Evolutionary conservation across 176 grass and related monocot species (phyloP).

Genomic region (Dactylis glomerata): DNA sequence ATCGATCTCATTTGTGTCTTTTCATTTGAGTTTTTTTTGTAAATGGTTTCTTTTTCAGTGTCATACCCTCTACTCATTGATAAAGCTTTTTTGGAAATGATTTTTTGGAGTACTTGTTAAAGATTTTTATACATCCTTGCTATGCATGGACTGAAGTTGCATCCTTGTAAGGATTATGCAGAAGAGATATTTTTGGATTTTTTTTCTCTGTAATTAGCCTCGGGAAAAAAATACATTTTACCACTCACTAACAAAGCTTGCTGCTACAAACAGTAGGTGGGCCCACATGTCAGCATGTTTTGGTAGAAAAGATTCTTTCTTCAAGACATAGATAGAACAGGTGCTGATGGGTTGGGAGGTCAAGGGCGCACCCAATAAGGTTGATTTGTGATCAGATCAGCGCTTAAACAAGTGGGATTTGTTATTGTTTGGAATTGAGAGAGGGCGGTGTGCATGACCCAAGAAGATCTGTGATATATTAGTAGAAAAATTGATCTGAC

Average conservation of each 20-base stretch:
- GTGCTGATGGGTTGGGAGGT: background rate
- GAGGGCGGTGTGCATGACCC: conserved; percentile 20
- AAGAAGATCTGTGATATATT: conserved; percentile 1
- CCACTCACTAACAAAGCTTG: background rate
- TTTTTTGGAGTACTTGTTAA: too few species aligned
- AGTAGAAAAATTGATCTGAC: background rate
- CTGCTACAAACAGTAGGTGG: background rate
- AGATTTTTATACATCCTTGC: too few species aligned
- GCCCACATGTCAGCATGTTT: background rate
- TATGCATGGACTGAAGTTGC: background rate
- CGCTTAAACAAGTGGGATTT: background rate
- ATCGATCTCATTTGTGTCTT: background rate
- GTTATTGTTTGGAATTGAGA: background rate
- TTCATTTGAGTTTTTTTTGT: background rate
- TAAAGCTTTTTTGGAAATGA: too few species aligned
- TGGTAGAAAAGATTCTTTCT: background rate
- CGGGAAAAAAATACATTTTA: background rate
- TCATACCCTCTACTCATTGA: too few species aligned
- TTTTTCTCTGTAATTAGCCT: background rate
- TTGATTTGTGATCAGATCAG: conserved; percentile 4
- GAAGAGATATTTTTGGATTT: background rate
- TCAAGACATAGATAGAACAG: background rate
- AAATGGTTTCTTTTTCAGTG: background rate
- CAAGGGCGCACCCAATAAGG: conserved; percentile 15
- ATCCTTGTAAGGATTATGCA: background rate